A percentile compares a stretch with the other conserved stretches of the same genome.
Evolutionary conservation across 495 filamentous ascomycete species (phyloP).

Genomic region (Penicillium roqueforti): DNA sequence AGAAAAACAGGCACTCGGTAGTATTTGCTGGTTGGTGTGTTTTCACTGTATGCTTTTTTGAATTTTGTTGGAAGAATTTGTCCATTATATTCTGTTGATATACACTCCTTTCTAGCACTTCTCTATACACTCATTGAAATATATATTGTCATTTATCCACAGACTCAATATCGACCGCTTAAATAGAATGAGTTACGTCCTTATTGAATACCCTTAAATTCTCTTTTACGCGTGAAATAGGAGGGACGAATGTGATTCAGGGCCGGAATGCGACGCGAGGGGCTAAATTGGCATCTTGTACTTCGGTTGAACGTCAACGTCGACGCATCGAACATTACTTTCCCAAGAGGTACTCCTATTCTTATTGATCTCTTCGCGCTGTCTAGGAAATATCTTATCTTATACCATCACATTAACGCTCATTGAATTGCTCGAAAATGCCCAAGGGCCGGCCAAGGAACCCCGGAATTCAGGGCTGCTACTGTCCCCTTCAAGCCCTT

Average conservation of each 20-base stretch:
- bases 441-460: constrained; percentile 8
- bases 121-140: background rate
- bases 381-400: background rate
- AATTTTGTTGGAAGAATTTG: background rate
- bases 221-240: background rate
- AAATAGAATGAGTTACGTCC: background rate
- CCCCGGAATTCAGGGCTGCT: constrained; percentile 28
- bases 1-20: background rate
- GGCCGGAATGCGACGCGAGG: constrained; percentile 10
- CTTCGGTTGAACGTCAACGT: background rate
- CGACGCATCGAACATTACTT: background rate
- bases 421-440: background rate
- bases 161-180: background rate
- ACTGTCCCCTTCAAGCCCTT: constrained; percentile 20
- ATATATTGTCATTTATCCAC: background rate
- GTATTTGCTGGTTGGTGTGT: background rate
- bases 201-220: background rate
- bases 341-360: background rate
- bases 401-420: background rate
- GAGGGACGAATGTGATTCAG: constrained; percentile 1
- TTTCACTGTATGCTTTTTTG: background rate
- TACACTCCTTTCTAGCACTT: background rate
- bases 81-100: background rate
- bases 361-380: background rate
- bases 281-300: background rate